Conservation (phyloP, 345 rosid species). For the Cardamine chenopodiifolia region DNA sequence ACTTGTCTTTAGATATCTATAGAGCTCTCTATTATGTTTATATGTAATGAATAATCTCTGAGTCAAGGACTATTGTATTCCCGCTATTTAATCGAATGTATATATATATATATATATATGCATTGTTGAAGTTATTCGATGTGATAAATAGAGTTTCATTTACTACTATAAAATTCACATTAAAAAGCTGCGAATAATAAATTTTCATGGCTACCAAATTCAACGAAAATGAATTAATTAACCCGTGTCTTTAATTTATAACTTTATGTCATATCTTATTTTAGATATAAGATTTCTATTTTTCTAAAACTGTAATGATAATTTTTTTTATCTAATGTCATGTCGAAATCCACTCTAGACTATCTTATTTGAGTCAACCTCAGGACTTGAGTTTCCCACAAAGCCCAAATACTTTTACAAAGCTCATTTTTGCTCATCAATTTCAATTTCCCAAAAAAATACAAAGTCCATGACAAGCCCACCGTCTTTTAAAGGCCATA, state of each 20-base stretch:
- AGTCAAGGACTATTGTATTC: neutral
- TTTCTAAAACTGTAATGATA: no score
- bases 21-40: constrained; percentile 20
- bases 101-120: no score
- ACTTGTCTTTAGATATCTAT: constrained; percentile 15
- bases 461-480: no score
- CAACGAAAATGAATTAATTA: no score
- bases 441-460: neutral
- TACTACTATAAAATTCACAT: neutral
- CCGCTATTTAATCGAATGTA: neutral
- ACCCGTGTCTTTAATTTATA: no score
- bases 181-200: no score
- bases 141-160: neutral
- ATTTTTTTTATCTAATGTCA: no score
- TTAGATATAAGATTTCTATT: no score
- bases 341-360: no score
- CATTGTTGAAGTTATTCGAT: neutral
- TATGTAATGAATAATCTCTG: neutral
- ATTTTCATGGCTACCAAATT: no score
- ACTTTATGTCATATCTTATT: no score
- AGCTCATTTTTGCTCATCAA: neutral
- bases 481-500: no score
- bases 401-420: neutral
- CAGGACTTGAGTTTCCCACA: neutral
- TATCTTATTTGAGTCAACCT: neutral